Conservation (phyloP, 2,329 filamentous ascomycete species). For the Cladosporium halotolerans region DNA sequence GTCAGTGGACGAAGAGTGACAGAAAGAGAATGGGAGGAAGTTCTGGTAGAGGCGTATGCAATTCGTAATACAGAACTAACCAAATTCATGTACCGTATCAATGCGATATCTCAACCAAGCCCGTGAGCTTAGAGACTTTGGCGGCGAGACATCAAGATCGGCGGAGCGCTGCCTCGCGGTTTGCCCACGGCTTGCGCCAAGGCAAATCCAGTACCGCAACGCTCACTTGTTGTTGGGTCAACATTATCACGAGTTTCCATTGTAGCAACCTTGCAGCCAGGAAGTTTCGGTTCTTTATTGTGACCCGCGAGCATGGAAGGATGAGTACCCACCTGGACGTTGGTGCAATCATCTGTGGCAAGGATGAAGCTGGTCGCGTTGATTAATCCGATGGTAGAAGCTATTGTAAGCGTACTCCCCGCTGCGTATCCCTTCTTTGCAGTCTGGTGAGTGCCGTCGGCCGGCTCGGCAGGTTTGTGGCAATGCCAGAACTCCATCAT, state of each 20-base stretch:
- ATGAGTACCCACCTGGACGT: slow-evolving; percentile 37
- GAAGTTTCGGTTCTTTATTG: slow-evolving; percentile 32
- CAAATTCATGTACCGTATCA: slow-evolving; percentile 24
- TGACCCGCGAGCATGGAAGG: not conserved
- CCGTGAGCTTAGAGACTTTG: slow-evolving; percentile 24
- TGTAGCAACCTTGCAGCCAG: slow-evolving; percentile 25
- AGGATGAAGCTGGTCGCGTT: slow-evolving; percentile 75
- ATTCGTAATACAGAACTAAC: too few relatives aligned
- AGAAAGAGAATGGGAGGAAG: too few relatives aligned
- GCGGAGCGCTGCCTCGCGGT: slow-evolving; percentile 17
- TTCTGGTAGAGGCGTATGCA: too few relatives aligned
- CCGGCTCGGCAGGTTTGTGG: slow-evolving; percentile 71
- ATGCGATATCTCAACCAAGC: slow-evolving; percentile 17
- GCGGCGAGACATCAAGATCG: slow-evolving; percentile 27
- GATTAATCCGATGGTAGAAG: slow-evolving; percentile 65
- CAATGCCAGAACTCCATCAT: slow-evolving; percentile 99
- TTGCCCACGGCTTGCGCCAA: slow-evolving; percentile 20
- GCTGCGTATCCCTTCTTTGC: slow-evolving; percentile 72
- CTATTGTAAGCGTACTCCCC: slow-evolving; percentile 63
- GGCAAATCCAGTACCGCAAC: slow-evolving; percentile 17
- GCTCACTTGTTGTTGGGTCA: slow-evolving; percentile 27
- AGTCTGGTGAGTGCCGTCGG: slow-evolving; percentile 39
- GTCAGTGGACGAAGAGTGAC: too few relatives aligned
- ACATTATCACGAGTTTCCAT: slow-evolving; percentile 32
- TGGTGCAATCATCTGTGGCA: slow-evolving; percentile 56